Evolutionary conservation across 2,329 filamentous ascomycete genomes (phyloP).

Genomic region (Colletotrichum orbiculare): DNA sequence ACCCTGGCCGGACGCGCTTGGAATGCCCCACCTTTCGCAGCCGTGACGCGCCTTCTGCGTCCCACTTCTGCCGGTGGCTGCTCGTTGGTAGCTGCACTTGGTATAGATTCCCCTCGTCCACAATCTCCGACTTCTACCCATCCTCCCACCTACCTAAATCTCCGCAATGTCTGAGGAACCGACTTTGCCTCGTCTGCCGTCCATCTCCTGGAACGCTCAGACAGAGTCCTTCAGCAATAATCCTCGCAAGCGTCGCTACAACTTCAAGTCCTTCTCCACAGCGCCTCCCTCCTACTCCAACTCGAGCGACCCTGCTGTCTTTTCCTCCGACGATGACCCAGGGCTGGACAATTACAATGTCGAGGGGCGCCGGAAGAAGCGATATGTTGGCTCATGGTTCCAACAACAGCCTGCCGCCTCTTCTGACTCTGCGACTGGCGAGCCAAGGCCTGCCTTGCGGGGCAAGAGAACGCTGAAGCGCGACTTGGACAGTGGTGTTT

Average conservation of each 20-base stretch:
- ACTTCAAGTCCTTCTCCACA: slow-evolving; percentile 43
- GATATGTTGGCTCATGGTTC: slow-evolving; percentile 76
- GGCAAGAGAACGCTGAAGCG: slow-evolving; percentile 65
- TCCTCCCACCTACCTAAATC: background rate
- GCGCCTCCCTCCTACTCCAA: slow-evolving; percentile 58
- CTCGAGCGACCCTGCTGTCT: slow-evolving; percentile 77
- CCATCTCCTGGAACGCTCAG: slow-evolving; percentile 51
- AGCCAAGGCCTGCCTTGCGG: slow-evolving; percentile 50
- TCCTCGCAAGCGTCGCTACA: slow-evolving; percentile 51
- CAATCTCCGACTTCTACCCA: background rate
- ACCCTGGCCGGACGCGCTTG: slow-evolving; percentile 19
- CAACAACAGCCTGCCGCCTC: slow-evolving; percentile 63
- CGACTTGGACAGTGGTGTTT: slow-evolving; percentile 76
- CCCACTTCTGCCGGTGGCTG: slow-evolving; percentile 27
- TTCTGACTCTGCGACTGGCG: slow-evolving; percentile 59
- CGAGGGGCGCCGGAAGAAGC: slow-evolving; percentile 67
- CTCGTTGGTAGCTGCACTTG: slow-evolving; percentile 22
- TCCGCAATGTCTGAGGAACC: slow-evolving; percentile 53
- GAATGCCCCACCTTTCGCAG: slow-evolving; percentile 24
- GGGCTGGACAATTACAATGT: slow-evolving; percentile 71
- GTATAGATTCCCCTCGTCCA: slow-evolving; percentile 5
- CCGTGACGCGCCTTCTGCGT: slow-evolving; percentile 29
- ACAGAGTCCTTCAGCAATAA: slow-evolving; percentile 53
- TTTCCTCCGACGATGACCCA: slow-evolving; percentile 79
- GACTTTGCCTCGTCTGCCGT: slow-evolving; percentile 52